Evolutionary conservation across 306 rosid genomes (phyloP).

Genomic region (Psophocarpus tetragonolobus): DNA sequence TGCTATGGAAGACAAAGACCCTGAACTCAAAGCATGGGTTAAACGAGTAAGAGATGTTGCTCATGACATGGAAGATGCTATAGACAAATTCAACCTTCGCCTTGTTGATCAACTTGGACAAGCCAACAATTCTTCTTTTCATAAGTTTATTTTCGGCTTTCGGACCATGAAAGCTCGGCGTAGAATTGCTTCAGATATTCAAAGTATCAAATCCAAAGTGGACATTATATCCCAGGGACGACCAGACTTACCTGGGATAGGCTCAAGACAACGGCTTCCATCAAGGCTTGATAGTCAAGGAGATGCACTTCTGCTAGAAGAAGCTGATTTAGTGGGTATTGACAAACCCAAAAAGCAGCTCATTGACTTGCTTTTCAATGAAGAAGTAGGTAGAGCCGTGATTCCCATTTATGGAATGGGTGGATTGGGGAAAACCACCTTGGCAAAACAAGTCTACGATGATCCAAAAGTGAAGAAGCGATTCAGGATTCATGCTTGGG

Average conservation of each 20-base stretch:
- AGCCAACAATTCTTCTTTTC: background rate
- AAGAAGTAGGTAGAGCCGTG: slow-evolving; percentile 40
- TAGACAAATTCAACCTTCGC: slow-evolving; percentile 47
- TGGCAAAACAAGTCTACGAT: slow-evolving; percentile 58
- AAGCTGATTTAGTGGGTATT: slow-evolving; percentile 67
- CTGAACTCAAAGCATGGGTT: slow-evolving; percentile 50
- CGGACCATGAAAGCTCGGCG: slow-evolving; percentile 36
- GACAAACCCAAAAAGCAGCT: slow-evolving; percentile 52
- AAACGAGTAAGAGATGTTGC: slow-evolving; percentile 49
- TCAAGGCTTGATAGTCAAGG: slow-evolving; percentile 47
- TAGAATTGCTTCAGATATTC: slow-evolving; percentile 35
- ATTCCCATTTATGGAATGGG: slow-evolving; percentile 62
- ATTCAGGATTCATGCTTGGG: slow-evolving; percentile 58
- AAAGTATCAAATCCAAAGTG: slow-evolving; percentile 42
- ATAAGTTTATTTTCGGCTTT: background rate
- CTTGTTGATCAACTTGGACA: slow-evolving; percentile 30
- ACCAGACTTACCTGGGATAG: slow-evolving; percentile 26
- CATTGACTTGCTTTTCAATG: slow-evolving; percentile 44
- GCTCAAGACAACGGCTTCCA: slow-evolving; percentile 6
- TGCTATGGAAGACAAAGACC: slow-evolving; percentile 40
- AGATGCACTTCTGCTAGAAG: slow-evolving; percentile 65
- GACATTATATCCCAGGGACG: slow-evolving; percentile 30
- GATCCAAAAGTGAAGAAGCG: slow-evolving; percentile 49
- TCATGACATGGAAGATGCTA: slow-evolving; percentile 55
- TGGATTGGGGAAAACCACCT: slow-evolving; percentile 58